Conservation (phyloP, 176 grass and related monocot genomes). For the Bonia amplexicaulis region DNA sequence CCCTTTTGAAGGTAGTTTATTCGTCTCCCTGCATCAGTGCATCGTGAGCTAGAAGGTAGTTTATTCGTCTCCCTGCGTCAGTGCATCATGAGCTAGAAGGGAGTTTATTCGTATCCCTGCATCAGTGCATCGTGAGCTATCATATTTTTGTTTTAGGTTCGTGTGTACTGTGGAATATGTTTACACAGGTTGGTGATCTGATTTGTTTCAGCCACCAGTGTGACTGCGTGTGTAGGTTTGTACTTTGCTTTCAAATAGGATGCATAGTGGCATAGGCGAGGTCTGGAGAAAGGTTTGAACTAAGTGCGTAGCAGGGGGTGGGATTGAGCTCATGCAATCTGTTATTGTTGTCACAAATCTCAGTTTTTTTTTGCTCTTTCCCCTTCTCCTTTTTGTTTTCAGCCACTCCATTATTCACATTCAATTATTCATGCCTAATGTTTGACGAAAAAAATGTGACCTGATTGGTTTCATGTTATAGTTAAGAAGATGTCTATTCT, state of each 20-base stretch:
- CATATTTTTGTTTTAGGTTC: neutral
- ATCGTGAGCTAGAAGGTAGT: no score
- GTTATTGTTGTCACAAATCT: neutral
- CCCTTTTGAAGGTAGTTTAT: slow-evolving; percentile 67
- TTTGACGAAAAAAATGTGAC: neutral
- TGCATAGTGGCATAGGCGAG: neutral
- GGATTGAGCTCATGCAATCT: neutral
- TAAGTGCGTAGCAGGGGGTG: neutral
- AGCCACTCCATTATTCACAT: neutral
- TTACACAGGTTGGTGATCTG: neutral
- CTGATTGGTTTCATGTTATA: neutral
- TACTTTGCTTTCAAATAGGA: neutral
- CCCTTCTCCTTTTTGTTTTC: neutral
- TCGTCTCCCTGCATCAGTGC: neutral
- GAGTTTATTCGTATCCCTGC: neutral
- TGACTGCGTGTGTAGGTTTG: neutral
- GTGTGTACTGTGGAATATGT: neutral
- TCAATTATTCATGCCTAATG: neutral
- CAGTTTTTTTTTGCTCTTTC: neutral
- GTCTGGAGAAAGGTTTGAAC: neutral
- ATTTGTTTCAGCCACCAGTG: neutral
- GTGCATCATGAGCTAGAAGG: no score
- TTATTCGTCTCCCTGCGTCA: neutral
- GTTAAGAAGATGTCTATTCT: neutral
- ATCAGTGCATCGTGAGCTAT: no score